phyloP scores from a whole-genome alignment of 2,329 filamentous ascomycete species.

The Aspergillus neotritici region DNA sequence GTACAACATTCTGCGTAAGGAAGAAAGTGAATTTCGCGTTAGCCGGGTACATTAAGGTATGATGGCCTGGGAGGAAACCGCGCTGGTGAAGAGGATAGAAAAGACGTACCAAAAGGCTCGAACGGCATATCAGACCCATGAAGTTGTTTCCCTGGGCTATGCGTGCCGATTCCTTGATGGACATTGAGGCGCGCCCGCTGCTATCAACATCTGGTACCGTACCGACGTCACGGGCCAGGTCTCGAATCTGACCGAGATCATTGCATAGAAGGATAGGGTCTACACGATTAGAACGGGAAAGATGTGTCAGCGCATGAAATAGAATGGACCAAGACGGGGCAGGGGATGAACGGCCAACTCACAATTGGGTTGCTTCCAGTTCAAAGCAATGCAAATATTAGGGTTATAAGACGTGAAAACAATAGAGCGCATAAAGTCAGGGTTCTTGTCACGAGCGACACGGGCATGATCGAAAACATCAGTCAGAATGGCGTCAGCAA shows the following conservation, averaged over 20 bases:
- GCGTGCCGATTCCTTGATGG: conserved; percentile 89
- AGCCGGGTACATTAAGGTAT: background rate
- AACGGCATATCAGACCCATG: conserved; percentile 92
- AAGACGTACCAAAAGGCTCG: conserved; percentile 68
- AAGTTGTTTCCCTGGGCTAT: conserved; percentile 95
- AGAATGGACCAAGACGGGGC: background rate
- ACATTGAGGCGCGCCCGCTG: conserved; percentile 69
- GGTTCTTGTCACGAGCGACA: conserved; percentile 56
- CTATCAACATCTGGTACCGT: conserved; percentile 45
- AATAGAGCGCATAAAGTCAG: conserved; percentile 74
- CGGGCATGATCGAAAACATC: conserved; percentile 91
- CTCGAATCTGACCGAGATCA: conserved; percentile 62
- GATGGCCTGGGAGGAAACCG: too few relatives aligned
- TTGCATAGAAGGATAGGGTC: conserved; percentile 93
- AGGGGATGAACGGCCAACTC: conserved; percentile 27
- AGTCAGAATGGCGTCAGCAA: conserved; percentile 74
- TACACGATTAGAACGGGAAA: conserved; percentile 22
- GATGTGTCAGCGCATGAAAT: conserved; percentile 6
- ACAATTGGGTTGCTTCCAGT: conserved; percentile 99
- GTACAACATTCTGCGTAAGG: conserved; percentile 71
- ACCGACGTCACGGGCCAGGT: conserved; percentile 31
- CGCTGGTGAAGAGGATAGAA: background rate
- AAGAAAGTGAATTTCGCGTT: conserved; percentile 5
- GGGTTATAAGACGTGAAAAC: conserved; percentile 93
- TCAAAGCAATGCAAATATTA: conserved; percentile 84